Evolutionary conservation across 2,329 filamentous ascomycete genomes (phyloP), one percentile per base, ranked within the genome.

Genomic region (Didymella exigua): DNA sequence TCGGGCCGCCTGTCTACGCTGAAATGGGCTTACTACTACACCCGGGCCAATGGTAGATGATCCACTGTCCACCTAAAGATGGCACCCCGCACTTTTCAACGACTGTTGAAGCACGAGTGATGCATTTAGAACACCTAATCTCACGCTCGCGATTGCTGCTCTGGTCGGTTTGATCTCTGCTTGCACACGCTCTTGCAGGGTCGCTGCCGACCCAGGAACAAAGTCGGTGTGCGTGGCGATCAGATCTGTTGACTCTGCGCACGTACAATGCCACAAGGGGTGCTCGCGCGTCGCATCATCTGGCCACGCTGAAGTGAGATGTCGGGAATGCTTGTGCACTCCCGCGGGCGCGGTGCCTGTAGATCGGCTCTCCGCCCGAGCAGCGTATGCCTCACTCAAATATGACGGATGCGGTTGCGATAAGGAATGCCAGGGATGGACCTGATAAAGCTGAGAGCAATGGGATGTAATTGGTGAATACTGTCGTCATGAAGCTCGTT

Each of bases 51-150:
- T 58, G 58, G 58, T 45, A 33, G 48, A 23, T 21, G 49, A 38
- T 47, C 54, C 45, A 56, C 57, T 26, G 24, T 30, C 26, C 46
- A 51, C 40, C 49, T 36, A 49, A 40, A 42, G 52, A 41, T 49
- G 52, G 52, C 43, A 58, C 58, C 58, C 58, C 58, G 58, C 58
- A 60, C 58, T 60, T 56, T 56, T 58, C 53, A 53, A 53, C 44
- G 46, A 43, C 48, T 40, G 31, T 24, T 52, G 46, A 58, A 58
- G 46, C 49, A 43, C 29, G 40, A 49, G 30, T 42, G 52, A 49
- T 55, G 52, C 46, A 27, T 55, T 50, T 46, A 26, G 52, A 55
- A 46, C 46, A 55, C 45, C 46, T 55, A 46, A 41, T 49, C 46
- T 50, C 46, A 55, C 52, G 52, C 52, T 46, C 33, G 13, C 41